These are phyloP conservation scores for Pyrenula aspistea DNA, from an alignment of 495 filamentous ascomycete genomes.

Conservation along the genomic window DNA sequence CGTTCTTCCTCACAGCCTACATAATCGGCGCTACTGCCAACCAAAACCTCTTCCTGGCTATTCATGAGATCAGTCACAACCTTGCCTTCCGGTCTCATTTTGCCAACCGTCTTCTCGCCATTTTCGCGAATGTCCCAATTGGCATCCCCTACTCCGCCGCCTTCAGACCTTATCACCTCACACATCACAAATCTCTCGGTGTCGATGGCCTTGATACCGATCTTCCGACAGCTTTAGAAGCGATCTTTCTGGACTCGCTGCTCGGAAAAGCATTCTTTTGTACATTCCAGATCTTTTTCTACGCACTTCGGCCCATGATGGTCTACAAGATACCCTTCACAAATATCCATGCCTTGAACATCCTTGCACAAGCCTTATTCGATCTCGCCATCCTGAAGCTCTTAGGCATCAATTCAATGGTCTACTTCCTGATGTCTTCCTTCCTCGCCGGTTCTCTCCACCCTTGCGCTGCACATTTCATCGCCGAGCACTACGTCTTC, in stretches of 20 bases:
- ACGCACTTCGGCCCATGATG: constrained; percentile 95
- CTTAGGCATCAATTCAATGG: constrained; percentile 43
- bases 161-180: constrained; percentile 97
- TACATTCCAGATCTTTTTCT: constrained; percentile 99
- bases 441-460: constrained; percentile 93
- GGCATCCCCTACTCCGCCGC: constrained; percentile 92
- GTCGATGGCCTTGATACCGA: constrained; percentile 95
- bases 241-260: constrained; percentile 88
- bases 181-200: constrained; percentile 97
- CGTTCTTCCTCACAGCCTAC: constrained; percentile 79
- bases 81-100: constrained; percentile 80
- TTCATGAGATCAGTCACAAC: constrained; percentile 98
- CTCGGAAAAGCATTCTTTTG: constrained; percentile 98
- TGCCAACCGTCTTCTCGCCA: constrained; percentile 74
- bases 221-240: constrained; percentile 85
- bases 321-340: constrained; percentile 86
- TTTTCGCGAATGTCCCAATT: constrained; percentile 93
- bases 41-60: constrained; percentile 97
- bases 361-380: constrained; percentile 63
- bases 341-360: constrained; percentile 69
- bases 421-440: constrained; percentile 72
- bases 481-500: constrained; percentile 99
- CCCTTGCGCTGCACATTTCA: constrained; percentile 95
- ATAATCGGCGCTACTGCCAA: constrained; percentile 90
- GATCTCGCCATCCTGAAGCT: constrained; percentile 54